A percentile compares a stretch with the other conserved stretches of the same genome.
phyloP scores from a whole-genome alignment of 2,329 filamentous ascomycete species.

The Clarireedia sp. region DNA sequence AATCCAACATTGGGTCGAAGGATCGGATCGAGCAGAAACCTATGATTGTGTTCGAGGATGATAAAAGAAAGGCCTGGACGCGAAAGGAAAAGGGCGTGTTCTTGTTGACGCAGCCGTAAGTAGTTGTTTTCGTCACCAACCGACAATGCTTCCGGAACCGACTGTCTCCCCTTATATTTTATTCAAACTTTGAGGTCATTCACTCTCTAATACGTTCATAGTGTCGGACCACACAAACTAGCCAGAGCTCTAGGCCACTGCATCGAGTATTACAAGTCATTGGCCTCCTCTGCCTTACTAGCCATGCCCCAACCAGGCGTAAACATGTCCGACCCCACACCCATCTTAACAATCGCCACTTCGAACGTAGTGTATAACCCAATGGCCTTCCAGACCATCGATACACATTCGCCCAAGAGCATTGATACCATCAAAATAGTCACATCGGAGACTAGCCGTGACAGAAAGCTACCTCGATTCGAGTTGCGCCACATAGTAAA shows the following conservation, averaged over 20 bases:
- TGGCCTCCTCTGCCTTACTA: not conserved
- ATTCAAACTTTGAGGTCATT: not conserved
- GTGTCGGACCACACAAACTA: conserved; percentile 20
- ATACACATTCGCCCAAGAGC: too few relatives aligned
- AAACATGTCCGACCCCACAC: not conserved
- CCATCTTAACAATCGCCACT: too few relatives aligned
- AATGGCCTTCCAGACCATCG: too few relatives aligned
- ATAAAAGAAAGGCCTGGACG: not conserved
- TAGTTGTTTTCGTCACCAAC: not conserved
- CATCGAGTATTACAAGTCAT: conserved; percentile 10
- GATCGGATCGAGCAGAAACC: conserved; percentile 5
- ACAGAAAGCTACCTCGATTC: not conserved
- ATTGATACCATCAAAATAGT: not conserved
- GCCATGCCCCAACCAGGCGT: too few relatives aligned
- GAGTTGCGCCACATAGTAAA: not conserved
- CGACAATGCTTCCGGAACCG: not conserved
- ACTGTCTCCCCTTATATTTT: not conserved
- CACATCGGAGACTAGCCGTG: not conserved
- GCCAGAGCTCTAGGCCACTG: conserved; percentile 13
- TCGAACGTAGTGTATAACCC: too few relatives aligned
- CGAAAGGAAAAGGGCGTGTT: conserved; percentile 10
- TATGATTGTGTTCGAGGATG: conserved; percentile 20
- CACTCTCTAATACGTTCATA: conserved; percentile 2
- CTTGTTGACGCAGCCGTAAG: conserved; percentile 18
- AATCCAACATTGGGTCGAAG: conserved; percentile 11